Conservation (phyloP, 345 rosid genomes). For the Salix dunnii region DNA sequence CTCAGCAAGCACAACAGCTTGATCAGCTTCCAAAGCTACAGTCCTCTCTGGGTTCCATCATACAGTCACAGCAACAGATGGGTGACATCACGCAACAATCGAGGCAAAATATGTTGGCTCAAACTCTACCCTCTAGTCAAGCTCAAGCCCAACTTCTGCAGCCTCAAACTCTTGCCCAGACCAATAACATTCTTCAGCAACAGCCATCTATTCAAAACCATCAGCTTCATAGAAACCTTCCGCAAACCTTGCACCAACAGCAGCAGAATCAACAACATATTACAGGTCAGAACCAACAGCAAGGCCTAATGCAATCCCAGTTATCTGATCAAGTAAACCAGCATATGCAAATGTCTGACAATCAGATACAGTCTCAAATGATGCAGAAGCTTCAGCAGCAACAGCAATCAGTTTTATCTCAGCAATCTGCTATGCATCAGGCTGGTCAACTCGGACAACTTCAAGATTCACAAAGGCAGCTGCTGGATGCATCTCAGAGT, state of each 20-base stretch:
- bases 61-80: constrained; percentile 39
- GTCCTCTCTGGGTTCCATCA: constrained; percentile 29
- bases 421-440: constrained; percentile 48
- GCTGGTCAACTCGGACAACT: constrained; percentile 38
- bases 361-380: constrained; percentile 58
- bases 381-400: constrained; percentile 79
- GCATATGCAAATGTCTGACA: constrained; percentile 46
- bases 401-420: constrained; percentile 44
- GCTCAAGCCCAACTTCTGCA: constrained; percentile 47
- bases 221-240: constrained; percentile 42
- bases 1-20: constrained; percentile 47
- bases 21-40: constrained; percentile 48
- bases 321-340: constrained; percentile 45
- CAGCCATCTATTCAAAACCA: constrained; percentile 41
- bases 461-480: constrained; percentile 53
- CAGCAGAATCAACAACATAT: constrained; percentile 38
- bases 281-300: constrained; percentile 45
- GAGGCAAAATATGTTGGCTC: constrained; percentile 45
- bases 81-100: constrained; percentile 45
- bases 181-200: constrained; percentile 40
- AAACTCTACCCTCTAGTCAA: constrained; percentile 38
- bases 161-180: constrained; percentile 43
- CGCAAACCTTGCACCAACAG: constrained; percentile 56
- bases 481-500: constrained; percentile 50
- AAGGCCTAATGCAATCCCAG: constrained; percentile 35